Evolutionary conservation across 2,329 filamentous ascomycete genomes (phyloP), one percentile per base, ranked within the genome.

Genomic region (Alternaria arbusti): DNA sequence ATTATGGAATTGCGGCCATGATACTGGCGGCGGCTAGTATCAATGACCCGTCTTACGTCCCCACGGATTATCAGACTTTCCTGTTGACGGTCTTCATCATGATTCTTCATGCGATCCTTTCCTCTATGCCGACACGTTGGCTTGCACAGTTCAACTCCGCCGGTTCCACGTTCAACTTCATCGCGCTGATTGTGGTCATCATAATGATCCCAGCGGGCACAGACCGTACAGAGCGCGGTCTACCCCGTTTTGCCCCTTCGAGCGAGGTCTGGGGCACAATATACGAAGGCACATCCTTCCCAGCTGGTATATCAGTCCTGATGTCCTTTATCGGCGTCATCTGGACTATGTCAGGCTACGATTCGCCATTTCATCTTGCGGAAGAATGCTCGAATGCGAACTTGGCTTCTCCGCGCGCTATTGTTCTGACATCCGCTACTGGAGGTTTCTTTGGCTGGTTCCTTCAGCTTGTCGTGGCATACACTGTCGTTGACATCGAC

Each of bases 311-410:
- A 20, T 86, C 88, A 0, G 84, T 92, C 0, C 82, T 93, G 25
- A 92, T 92, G 90, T 88, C 86, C 22, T 93, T 93, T 75, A 86
- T 91, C 46, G 85, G 86, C 26, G 89, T 91, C 32, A 90, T 91
- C 66, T 91, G 89, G 89, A 90, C 88, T 6, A 89, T 89, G 83
- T 74, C 85, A 84, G 88, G 89, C 44, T 91, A 91, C 74, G 89
- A 91, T 76, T 85, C 85, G 0, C 87, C 90, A 0, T 92, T 92
- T 76, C 90, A 93, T 79, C 79, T 93, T n/a, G 86, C 88, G 4
- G 90, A 93, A 74, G 90, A 93, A 78, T 93, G 90, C 78, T 89
- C 88, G 63, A 93, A 93, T 69, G 90, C 91, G 26, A 88, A 87
- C 68, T 80, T 92, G 49, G 90, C 91, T 28, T 87, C 89, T 10